These are phyloP conservation scores for Tolypocladium tundrense DNA, from an alignment of 2,329 filamentous ascomycete genomes.

Conservation along the genomic window DNA sequence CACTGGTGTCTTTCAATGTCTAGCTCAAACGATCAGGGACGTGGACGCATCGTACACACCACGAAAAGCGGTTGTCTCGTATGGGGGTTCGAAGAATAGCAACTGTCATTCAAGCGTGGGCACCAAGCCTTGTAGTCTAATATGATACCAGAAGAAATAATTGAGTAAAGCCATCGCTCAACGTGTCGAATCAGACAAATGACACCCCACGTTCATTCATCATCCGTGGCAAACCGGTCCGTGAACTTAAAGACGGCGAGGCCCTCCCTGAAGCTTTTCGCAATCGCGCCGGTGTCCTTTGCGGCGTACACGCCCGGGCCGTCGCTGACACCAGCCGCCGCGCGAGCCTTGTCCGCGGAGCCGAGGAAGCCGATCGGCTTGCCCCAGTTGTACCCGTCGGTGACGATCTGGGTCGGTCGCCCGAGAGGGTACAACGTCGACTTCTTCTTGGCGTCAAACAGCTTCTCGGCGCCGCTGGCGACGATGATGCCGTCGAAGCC, in stretches of 20 bases:
- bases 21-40: too few relatives aligned
- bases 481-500: slow-evolving; percentile 55
- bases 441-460: slow-evolving; percentile 34
- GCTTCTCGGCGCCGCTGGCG: slow-evolving; percentile 37
- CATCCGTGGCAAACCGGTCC: slow-evolving; percentile 50
- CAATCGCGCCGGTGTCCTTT: slow-evolving; percentile 25
- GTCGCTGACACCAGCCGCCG: slow-evolving; percentile 31
- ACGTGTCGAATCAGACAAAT: background rate
- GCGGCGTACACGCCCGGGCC: slow-evolving; percentile 31
- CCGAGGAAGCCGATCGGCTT: slow-evolving; percentile 59
- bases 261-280: slow-evolving; percentile 41
- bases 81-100: too few relatives aligned
- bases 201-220: slow-evolving; percentile 1
- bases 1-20: too few relatives aligned
- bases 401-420: slow-evolving; percentile 52
- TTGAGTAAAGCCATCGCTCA: background rate
- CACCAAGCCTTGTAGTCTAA: background rate
- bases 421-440: slow-evolving; percentile 53
- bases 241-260: slow-evolving; percentile 57
- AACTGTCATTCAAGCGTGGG: background rate
- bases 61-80: too few relatives aligned
- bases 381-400: slow-evolving; percentile 55
- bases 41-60: too few relatives aligned
- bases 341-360: slow-evolving; percentile 23
- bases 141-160: background rate